Base-by-base conservation (phyloP, 306 rosid genomes). In the Lithocarpus polystachyus region DNA sequence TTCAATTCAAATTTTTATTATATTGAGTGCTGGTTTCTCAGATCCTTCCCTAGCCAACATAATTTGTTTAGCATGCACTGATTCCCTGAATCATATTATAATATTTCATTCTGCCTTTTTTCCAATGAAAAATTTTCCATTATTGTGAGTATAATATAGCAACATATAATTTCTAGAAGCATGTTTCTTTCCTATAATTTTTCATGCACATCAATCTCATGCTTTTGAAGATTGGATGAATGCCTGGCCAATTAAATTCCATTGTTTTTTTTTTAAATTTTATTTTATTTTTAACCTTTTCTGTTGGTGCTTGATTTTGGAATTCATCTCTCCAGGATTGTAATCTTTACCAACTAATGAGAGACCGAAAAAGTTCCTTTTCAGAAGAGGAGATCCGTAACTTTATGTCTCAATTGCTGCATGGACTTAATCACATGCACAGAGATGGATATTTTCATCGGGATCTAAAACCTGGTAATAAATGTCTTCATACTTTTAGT, bases 391-490 rank as follows among this genome's bases (percentile, higher is more conserved):
- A 88, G 85, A 89, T 92, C 77, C 89, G 87, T 67, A 73, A 88
- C 86, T 85, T 90, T 68, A 86, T 92, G 91, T 82, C 85, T 61
- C 97, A 92, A 85, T 75, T 92, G 75, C 82, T 92, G 53, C 85
- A 79, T 56, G 97, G 97, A 75, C 92, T 92, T 37, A 75, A 81
- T 87, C 91, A 92, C 81, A 84, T 92, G 84, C 96, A 92, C 85
- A 90, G 78, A 78, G 89, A 28, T 82, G 88, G 94, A 84, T 92
- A 83, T 83, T 92, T 92, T 86, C 97, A 92, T 77, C 84, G 96
- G 79, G 97, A 92, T 88, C 85, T 92, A 79, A 92, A 92, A 82
- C 97, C 96, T 22, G 96, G 97, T 92, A 80, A 75, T 78, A 48
- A 37, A 22, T 74, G 70, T 68, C 29, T 56, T 35, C 70, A 76